Percentiles rank a stretch among this genome's conserved stretches.
These are phyloP conservation scores for Mucor mucedo DNA, from an alignment of 371 early-diverging fungal genomes.

Conservation along the genomic window DNA sequence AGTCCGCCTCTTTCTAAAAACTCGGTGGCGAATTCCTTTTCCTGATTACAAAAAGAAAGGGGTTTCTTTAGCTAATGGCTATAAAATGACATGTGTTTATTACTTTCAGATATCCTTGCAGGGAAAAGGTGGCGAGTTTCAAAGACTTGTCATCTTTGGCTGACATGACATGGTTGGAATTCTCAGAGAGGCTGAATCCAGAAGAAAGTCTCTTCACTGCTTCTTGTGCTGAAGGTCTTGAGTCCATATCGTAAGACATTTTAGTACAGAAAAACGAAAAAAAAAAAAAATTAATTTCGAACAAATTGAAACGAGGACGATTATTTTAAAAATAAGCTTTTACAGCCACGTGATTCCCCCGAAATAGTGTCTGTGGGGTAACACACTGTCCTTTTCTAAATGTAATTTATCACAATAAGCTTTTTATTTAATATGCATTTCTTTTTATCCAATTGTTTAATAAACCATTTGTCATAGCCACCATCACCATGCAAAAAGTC, in stretches of 20 bases:
- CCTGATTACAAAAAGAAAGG: constrained; percentile 36
- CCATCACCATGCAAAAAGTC: no score
- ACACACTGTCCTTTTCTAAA: no score
- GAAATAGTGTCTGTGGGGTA: neutral
- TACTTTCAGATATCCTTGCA: constrained; percentile 73
- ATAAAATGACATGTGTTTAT: neutral
- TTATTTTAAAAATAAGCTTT: neutral
- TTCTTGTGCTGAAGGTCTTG: constrained; percentile 46
- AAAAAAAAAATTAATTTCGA: neutral
- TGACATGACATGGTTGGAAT: constrained; percentile 12
- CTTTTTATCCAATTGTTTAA: no score
- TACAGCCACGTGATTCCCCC: neutral
- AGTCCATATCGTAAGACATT: constrained; percentile 35
- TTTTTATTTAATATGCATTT: no score
- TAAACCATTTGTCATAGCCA: no score
- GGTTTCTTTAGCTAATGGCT: neutral
- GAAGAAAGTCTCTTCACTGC: constrained; percentile 51
- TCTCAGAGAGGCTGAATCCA: constrained; percentile 34
- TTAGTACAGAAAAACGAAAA: neutral
- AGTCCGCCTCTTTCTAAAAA: constrained; percentile 69
- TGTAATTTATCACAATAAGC: no score
- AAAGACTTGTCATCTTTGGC: constrained; percentile 60
- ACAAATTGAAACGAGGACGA: neutral
- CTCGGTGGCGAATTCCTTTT: constrained; percentile 75
- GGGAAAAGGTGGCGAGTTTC: constrained; percentile 68